Conservation (phyloP, 106 monocot species). For the Chionographis japonica region DNA sequence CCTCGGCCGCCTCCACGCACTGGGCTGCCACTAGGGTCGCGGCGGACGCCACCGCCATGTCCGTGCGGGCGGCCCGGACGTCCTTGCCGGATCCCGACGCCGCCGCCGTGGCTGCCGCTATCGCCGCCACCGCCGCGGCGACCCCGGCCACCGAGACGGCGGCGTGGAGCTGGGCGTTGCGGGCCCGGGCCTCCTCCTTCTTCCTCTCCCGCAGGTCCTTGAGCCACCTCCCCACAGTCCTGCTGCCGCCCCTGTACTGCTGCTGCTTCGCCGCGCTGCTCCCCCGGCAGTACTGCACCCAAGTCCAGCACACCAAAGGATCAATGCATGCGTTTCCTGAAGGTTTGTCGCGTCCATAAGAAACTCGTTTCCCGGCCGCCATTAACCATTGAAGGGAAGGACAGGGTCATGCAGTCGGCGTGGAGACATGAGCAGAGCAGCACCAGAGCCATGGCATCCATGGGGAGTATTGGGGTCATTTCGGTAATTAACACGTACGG, state of each 20-base stretch:
- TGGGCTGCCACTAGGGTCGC: constrained; percentile 84
- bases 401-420: neutral
- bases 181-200: constrained; percentile 87
- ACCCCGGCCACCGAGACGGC: constrained; percentile 90
- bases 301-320: neutral
- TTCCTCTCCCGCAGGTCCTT: constrained; percentile 82
- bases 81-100: constrained; percentile 32
- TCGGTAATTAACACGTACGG: too few relatives aligned
- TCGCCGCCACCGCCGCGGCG: constrained; percentile 69
- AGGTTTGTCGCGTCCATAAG: too few relatives aligned
- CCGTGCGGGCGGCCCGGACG: constrained; percentile 49
- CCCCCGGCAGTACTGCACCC: constrained; percentile 51
- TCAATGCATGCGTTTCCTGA: neutral
- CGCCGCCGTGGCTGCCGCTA: constrained; percentile 40
- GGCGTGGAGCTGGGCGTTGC: constrained; percentile 87
- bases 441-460: neutral
- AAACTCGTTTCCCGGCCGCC: too few relatives aligned
- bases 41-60: constrained; percentile 77
- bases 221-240: constrained; percentile 85
- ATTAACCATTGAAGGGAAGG: neutral
- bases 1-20: constrained; percentile 80
- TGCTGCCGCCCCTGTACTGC: constrained; percentile 24
- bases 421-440: too few relatives aligned
- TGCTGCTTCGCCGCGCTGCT: constrained; percentile 29
- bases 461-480: neutral